Percentiles rank a stretch among this genome's conserved stretches.
These are phyloP conservation scores for Wolfiporia cocos DNA, from an alignment of 1,284 basidiomycete genomes.

Conservation along the genomic window DNA sequence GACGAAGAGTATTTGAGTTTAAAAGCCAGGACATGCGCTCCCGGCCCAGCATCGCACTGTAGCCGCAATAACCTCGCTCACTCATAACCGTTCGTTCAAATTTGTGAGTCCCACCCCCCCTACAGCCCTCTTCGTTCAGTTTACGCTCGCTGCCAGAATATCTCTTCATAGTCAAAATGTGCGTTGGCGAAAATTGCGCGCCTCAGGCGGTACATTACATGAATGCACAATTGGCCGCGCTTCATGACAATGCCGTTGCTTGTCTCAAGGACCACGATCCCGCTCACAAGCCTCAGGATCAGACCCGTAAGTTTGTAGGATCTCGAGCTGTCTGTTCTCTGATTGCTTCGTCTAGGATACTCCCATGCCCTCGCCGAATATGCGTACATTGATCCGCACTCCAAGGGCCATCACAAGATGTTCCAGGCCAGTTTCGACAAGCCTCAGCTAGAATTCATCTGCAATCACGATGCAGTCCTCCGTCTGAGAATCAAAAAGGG, in stretches of 20 bases:
- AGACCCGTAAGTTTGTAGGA: constrained; percentile 10
- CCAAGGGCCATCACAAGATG: constrained; percentile 11
- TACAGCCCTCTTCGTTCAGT: neutral
- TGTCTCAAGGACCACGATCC: constrained; percentile 18
- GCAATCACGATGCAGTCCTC: constrained; percentile 24
- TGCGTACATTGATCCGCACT: constrained; percentile 10
- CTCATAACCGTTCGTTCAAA: too few relatives aligned
- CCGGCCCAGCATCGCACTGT: too few relatives aligned
- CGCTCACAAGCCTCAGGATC: constrained; percentile 11
- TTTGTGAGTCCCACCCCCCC: neutral
- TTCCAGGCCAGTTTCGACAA: constrained; percentile 20
- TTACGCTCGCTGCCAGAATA: neutral
- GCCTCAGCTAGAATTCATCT: constrained; percentile 23
- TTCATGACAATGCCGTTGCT: constrained; percentile 21
- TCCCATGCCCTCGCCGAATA: constrained; percentile 19
- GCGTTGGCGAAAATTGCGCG: constrained; percentile 26
- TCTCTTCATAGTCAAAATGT: constrained; percentile 16
- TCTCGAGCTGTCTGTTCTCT: too few relatives aligned
- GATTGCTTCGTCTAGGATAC: constrained; percentile 6
- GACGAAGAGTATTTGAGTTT: too few relatives aligned
- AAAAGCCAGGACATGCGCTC: too few relatives aligned
- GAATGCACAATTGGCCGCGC: constrained; percentile 24
- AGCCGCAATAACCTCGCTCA: too few relatives aligned
- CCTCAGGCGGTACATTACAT: constrained; percentile 23
- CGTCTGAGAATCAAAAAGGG: constrained; percentile 19